Evolutionary conservation across 2,329 filamentous ascomycete genomes (phyloP).

Genomic region (Penicillium capsulatum): DNA sequence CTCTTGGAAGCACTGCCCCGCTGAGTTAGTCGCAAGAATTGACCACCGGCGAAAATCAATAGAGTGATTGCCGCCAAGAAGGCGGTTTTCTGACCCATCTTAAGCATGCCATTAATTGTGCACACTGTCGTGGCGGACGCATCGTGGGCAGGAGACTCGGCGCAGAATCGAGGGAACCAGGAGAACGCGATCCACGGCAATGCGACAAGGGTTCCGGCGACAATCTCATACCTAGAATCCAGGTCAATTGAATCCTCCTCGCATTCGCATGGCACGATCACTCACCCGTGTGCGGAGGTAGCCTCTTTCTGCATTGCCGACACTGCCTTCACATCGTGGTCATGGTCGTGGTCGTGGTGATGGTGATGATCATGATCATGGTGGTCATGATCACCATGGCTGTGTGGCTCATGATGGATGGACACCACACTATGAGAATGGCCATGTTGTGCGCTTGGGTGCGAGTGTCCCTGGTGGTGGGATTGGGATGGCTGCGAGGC

Average conservation of each 20-base stretch:
- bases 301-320: constrained; percentile 1
- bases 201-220: constrained; percentile 47
- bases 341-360: not conserved
- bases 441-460: constrained; percentile 33
- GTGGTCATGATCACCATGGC: constrained; percentile 2
- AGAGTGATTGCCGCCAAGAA: constrained; percentile 31
- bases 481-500: constrained; percentile 22
- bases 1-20: constrained; percentile 5
- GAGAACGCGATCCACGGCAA: constrained; percentile 37
- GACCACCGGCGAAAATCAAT: constrained; percentile 29
- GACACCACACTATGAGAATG: constrained; percentile 23
- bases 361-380: constrained; percentile 1
- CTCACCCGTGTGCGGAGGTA: constrained; percentile 13
- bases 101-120: constrained; percentile 16
- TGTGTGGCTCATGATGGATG: constrained; percentile 11
- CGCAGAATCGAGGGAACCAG: constrained; percentile 33
- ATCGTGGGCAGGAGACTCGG: constrained; percentile 5
- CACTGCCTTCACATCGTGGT: constrained; percentile 3
- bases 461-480: constrained; percentile 34
- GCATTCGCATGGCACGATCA: constrained; percentile 3
- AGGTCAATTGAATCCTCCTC: constrained; percentile 16
- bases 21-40: constrained; percentile 19
- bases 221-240: constrained; percentile 41
- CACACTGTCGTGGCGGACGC: constrained; percentile 6
- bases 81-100: constrained; percentile 21